Conservation (phyloP, 1,284 basidiomycete species). For the Pisolithus thermaeus region DNA sequence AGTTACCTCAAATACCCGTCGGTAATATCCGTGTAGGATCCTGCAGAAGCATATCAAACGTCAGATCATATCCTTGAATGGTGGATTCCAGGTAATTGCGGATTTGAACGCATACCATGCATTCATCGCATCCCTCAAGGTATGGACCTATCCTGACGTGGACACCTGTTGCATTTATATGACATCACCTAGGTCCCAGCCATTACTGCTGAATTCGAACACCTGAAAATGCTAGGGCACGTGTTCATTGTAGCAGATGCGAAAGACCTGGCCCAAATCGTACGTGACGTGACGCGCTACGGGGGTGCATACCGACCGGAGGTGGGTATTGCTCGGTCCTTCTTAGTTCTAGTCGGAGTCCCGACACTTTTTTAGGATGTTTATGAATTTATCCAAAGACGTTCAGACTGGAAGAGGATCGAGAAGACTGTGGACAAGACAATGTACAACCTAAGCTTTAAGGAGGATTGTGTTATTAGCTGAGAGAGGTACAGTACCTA, state of each 20-base stretch:
- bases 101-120: conserved; percentile 91
- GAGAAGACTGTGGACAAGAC: conserved; percentile 93
- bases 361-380: conserved; percentile 55
- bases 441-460: conserved; percentile 91
- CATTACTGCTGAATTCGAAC: conserved; percentile 83
- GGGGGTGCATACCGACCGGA: conserved; percentile 91
- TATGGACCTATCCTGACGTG: conserved; percentile 14
- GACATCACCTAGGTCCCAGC: conserved; percentile 43
- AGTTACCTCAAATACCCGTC: background rate
- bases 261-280: conserved; percentile 91
- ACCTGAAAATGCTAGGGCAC: conserved; percentile 94
- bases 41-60: conserved; percentile 95
- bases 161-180: background rate
- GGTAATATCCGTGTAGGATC: conserved; percentile 49
- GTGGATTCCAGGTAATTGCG: conserved; percentile 94
- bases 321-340: conserved; percentile 35
- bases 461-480: conserved; percentile 76
- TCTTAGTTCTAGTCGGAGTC: background rate
- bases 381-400: conserved; percentile 89
- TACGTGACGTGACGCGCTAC: conserved; percentile 89
- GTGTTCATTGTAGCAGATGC: conserved; percentile 91
- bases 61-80: conserved; percentile 90
- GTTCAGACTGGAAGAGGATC: conserved; percentile 96
- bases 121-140: conserved; percentile 82
- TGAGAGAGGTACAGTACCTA: background rate